Percentiles rank a stretch among this genome's conserved stretches.
Conservation (phyloP, 352 stramenopile genomes). For the Thalassiosira sp. region DNA sequence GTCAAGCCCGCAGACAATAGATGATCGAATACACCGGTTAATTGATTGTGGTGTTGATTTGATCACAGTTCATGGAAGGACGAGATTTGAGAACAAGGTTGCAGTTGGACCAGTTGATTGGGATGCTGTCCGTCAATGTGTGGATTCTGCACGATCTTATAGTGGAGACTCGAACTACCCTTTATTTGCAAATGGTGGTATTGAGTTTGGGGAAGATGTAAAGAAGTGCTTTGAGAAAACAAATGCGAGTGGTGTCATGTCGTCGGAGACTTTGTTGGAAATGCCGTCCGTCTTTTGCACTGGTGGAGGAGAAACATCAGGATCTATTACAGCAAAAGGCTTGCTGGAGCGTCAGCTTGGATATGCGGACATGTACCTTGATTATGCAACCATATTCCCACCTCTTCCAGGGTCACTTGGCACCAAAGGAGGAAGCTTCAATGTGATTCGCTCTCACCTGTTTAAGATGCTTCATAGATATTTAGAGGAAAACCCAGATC, state of each 20-base stretch:
- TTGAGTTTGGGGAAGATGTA: constrained; percentile 89
- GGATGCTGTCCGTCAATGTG: constrained; percentile 86
- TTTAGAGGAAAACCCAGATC: constrained; percentile 67
- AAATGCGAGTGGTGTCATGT: constrained; percentile 91
- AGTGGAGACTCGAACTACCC: constrained; percentile 85
- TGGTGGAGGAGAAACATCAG: constrained; percentile 4
- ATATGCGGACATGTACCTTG: constrained; percentile 72
- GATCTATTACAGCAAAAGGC: constrained; percentile 25
- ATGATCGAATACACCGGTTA: constrained; percentile 59
- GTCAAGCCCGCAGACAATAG: constrained; percentile 36
- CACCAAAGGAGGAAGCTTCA: constrained; percentile 54
- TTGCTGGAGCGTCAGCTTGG: constrained; percentile 67
- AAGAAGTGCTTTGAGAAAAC: constrained; percentile 86
- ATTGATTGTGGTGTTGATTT: constrained; percentile 82
- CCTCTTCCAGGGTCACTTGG: constrained; percentile 76
- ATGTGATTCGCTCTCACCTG: constrained; percentile 65
- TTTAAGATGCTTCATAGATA: constrained; percentile 82
- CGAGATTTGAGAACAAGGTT: constrained; percentile 95
- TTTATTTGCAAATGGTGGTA: constrained; percentile 94
- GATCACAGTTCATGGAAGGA: constrained; percentile 93
- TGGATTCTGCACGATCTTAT: constrained; percentile 80
- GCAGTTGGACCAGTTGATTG: constrained; percentile 86
- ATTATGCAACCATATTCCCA: constrained; percentile 64
- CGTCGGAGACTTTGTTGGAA: constrained; percentile 88
- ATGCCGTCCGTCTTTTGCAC: constrained; percentile 66